Evolutionary conservation across 208 protist genomes (phyloP).

Genomic region (Wallacemonas sp.): DNA sequence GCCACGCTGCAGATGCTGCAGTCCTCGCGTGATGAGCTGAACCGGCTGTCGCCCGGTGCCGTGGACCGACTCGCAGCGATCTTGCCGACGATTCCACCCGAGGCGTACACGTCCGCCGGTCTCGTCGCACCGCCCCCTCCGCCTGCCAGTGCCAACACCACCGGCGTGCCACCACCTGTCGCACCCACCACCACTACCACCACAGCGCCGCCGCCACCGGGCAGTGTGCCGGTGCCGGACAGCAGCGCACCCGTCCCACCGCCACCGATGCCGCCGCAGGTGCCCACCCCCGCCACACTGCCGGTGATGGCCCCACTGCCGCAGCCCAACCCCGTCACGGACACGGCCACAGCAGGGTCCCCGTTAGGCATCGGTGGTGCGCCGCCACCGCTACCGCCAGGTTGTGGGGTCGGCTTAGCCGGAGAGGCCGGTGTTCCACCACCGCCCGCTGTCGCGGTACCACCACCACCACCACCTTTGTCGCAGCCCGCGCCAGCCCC

Average conservation of each 20-base stretch:
- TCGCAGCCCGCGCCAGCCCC: background rate
- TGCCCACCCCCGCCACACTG: constrained; percentile 16
- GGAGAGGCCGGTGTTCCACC: constrained; percentile 6
- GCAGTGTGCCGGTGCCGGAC: too few species aligned
- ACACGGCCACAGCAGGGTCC: background rate
- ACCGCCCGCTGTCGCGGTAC: background rate
- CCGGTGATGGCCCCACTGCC: constrained; percentile 11
- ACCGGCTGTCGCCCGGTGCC: constrained; percentile 28
- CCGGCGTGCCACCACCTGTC: background rate
- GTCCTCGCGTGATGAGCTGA: constrained; percentile 45
- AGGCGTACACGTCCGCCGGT: constrained; percentile 7
- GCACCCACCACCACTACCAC: constrained; percentile 6
- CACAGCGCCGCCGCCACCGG: too few species aligned
- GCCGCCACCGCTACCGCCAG: constrained; percentile 2
- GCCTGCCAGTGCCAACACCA: background rate
- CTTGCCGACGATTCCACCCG: constrained; percentile 8
- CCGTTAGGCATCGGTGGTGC: constrained; percentile 1
- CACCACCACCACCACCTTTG: background rate
- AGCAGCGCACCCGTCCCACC: background rate
- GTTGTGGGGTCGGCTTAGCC: background rate
- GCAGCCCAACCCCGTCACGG: background rate
- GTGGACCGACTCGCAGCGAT: constrained; percentile 24
- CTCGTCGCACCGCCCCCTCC: constrained; percentile 11
- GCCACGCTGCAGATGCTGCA: constrained; percentile 43
- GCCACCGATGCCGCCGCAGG: constrained; percentile 1